These are phyloP conservation scores for Nannochloris sp. DNA, from an alignment of 139 green algal genomes.

Conservation along the genomic window DNA sequence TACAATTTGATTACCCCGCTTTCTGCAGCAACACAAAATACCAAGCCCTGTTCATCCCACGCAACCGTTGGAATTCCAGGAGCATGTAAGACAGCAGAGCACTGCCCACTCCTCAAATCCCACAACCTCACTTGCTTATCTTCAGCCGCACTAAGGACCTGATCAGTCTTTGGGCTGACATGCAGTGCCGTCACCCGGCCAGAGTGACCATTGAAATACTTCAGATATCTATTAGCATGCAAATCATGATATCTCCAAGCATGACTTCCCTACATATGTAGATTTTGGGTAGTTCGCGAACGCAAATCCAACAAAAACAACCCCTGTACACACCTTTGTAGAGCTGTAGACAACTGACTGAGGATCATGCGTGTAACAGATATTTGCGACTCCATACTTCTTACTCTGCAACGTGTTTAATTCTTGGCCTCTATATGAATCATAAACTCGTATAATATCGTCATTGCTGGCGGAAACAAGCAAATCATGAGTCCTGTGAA, in stretches of 20 bases:
- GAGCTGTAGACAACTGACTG: constrained; percentile 65
- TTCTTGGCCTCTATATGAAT: constrained; percentile 43
- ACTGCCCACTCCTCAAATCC: constrained; percentile 71
- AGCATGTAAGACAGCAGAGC: constrained; percentile 50
- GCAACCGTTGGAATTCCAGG: constrained; percentile 48
- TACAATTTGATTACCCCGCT: constrained; percentile 77
- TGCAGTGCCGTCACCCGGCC: constrained; percentile 60
- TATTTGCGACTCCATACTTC: constrained; percentile 75
- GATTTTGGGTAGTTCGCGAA: too few relatives aligned
- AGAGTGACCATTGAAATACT: constrained; percentile 78
- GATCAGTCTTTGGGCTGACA: constrained; percentile 73
- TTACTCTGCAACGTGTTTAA: constrained; percentile 52
- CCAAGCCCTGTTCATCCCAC: constrained; percentile 75
- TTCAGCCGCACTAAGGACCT: constrained; percentile 64
- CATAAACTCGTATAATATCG: constrained; percentile 73
- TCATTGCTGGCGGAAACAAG: constrained; percentile 76
- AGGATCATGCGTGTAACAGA: constrained; percentile 72
- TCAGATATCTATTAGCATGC: constrained; percentile 68
- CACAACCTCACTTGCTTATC: constrained; percentile 68
- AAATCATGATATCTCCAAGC: constrained; percentile 75
- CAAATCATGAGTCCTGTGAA: constrained; percentile 74
- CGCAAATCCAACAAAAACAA: constrained; percentile 1
- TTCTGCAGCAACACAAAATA: constrained; percentile 76
- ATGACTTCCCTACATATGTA: constrained; percentile 31
- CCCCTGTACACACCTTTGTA: constrained; percentile 46